Conservation (phyloP, 345 rosid genomes). For the Salix brachista region DNA sequence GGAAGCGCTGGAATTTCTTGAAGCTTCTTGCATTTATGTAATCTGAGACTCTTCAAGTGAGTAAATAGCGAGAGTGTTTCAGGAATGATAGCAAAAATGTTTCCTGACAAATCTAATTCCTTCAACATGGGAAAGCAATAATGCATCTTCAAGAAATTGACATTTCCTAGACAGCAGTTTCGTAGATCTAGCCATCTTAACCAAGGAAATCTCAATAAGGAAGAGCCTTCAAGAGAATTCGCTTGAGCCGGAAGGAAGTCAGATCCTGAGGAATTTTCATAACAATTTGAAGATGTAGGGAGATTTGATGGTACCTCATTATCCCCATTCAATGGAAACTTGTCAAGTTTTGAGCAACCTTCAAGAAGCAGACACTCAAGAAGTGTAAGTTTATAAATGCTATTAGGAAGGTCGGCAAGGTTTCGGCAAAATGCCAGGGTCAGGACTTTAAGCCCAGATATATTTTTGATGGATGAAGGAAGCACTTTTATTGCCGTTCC, state of each 20-base stretch:
- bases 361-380: slow-evolving; percentile 11
- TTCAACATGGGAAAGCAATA: slow-evolving; percentile 8
- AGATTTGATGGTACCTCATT: no score
- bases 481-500: slow-evolving; percentile 16
- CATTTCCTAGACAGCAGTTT: slow-evolving; percentile 6
- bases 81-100: slow-evolving; percentile 16
- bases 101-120: slow-evolving; percentile 12
- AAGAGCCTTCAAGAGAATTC: not conserved
- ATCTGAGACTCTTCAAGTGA: slow-evolving; percentile 7
- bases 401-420: slow-evolving; percentile 18
- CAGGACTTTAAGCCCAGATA: slow-evolving; percentile 12
- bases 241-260: no score
- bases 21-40: slow-evolving; percentile 15
- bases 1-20: slow-evolving; percentile 20
- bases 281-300: no score
- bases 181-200: slow-evolving; percentile 5
- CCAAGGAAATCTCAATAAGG: not conserved
- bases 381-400: slow-evolving; percentile 15
- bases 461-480: slow-evolving; percentile 21
- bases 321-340: slow-evolving; percentile 8
- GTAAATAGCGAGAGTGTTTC: not conserved
- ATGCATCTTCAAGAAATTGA: slow-evolving; percentile 7
- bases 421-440: slow-evolving; percentile 10
- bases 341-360: slow-evolving; percentile 20
- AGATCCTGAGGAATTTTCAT: no score